Percentiles rank a stretch among this genome's conserved stretches.
phyloP scores from a whole-genome alignment of 1,284 basidiomycete genomes.

The Ganoderma leucocontextum region DNA sequence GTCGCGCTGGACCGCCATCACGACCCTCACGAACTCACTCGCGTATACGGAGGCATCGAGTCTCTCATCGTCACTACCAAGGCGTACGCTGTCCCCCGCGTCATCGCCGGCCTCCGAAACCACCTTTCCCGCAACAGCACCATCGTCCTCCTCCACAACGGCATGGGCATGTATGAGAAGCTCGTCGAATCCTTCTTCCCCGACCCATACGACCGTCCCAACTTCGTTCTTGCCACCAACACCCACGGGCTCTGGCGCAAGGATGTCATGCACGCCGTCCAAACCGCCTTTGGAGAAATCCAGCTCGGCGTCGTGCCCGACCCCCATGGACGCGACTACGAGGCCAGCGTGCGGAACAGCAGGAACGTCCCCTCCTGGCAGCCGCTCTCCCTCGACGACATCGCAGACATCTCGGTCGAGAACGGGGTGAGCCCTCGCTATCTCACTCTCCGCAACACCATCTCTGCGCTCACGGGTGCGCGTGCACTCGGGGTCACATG shows the following conservation, averaged over 20 bases:
- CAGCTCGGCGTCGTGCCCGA: constrained; percentile 86
- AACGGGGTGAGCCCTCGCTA: constrained; percentile 50
- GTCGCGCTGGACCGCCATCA: constrained; percentile 10
- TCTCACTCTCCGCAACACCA: constrained; percentile 70
- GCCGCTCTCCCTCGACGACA: constrained; percentile 59
- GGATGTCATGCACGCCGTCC: constrained; percentile 66
- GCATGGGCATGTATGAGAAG: constrained; percentile 89
- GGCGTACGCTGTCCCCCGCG: constrained; percentile 69
- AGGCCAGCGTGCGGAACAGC: constrained; percentile 43
- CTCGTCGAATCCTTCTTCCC: constrained; percentile 78
- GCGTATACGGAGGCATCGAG: constrained; percentile 53
- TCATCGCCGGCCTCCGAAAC: constrained; percentile 67
- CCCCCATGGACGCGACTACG: constrained; percentile 63
- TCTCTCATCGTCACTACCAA: constrained; percentile 89
- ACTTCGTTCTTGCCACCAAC: constrained; percentile 87
- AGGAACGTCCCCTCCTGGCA: constrained; percentile 7
- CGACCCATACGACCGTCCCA: constrained; percentile 77
- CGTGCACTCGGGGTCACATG: constrained; percentile 70
- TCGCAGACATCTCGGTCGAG: constrained; percentile 48
- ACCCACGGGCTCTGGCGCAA: constrained; percentile 81
- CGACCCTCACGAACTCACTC: constrained; percentile 15
- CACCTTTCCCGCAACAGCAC: constrained; percentile 78
- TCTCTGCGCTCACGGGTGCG: constrained; percentile 69
- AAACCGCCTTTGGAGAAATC: constrained; percentile 78
- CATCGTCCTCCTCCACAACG: constrained; percentile 92